Conservation (phyloP, 768 basidiomycete species). For the Rhodotorula paludigena region DNA sequence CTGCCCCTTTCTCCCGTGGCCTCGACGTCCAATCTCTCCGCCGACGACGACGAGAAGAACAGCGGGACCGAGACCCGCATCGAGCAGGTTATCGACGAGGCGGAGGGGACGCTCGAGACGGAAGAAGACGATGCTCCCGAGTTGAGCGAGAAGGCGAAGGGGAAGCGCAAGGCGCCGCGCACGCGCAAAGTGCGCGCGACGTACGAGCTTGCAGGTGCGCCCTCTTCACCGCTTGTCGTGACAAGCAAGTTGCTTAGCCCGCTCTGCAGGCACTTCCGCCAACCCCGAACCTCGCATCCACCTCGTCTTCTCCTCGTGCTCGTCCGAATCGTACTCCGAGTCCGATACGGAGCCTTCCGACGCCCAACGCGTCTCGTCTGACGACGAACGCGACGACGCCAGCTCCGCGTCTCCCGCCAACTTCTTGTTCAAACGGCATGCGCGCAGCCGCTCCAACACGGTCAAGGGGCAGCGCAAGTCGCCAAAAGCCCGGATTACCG, state of each 20-base stretch:
- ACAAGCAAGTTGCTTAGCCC: background rate
- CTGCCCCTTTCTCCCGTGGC: too few species aligned
- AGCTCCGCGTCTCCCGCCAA: conserved; percentile 15
- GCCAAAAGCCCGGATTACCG: background rate
- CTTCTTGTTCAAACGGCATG: conserved; percentile 17
- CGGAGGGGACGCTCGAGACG: background rate
- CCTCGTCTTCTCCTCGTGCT: conserved; percentile 42
- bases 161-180: conserved; percentile 11
- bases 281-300: conserved; percentile 48
- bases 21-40: too few species aligned
- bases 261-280: conserved; percentile 39
- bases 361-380: background rate
- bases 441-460: background rate
- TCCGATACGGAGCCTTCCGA: background rate
- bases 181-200: conserved; percentile 47
- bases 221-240: background rate
- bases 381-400: conserved; percentile 10
- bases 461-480: too few species aligned
- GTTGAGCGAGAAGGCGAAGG: conserved; percentile 8
- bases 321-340: conserved; percentile 27
- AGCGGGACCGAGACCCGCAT: background rate
- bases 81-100: conserved; percentile 6
- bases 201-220: conserved; percentile 49
- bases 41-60: conserved; percentile 4
- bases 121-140: conserved; percentile 40